phyloP scores from a whole-genome alignment of 108 stramenopile species.

The Fragilaria crotonensis region DNA sequence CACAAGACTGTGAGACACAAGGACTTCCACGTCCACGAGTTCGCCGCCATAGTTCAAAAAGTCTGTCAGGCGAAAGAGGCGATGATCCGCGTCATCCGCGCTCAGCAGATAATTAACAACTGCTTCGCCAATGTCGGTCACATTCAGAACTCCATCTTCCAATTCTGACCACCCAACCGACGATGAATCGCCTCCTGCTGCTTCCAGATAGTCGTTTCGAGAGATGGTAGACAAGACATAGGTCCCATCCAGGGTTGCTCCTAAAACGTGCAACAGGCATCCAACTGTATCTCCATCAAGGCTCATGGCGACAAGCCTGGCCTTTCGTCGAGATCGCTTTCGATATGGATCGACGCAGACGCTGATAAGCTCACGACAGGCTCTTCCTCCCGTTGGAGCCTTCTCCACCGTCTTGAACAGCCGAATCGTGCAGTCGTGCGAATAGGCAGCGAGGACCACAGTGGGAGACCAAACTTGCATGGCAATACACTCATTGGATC shows the following conservation, averaged over 20 bases:
- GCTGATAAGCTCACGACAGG: conserved; percentile 27
- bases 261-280: conserved; percentile 23
- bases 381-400: conserved; percentile 6
- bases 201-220: conserved; percentile 25
- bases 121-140: conserved; percentile 26
- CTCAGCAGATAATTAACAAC: conserved; percentile 33
- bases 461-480: conserved; percentile 27
- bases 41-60: conserved; percentile 19
- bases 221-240: conserved; percentile 20
- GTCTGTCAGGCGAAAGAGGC: conserved; percentile 12
- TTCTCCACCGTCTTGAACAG: conserved; percentile 28
- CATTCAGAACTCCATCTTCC: conserved; percentile 17
- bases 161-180: neutral
- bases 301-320: conserved; percentile 26
- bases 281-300: conserved; percentile 37
- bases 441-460: conserved; percentile 26
- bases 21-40: conserved; percentile 16
- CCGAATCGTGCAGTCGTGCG: conserved; percentile 30
- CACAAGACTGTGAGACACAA: conserved; percentile 22
- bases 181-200: neutral
- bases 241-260: conserved; percentile 3
- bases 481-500: conserved; percentile 10
- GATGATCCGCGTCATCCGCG: conserved; percentile 18
- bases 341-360: conserved; percentile 29
- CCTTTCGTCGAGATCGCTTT: conserved; percentile 25